A percentile compares a stretch with the other conserved stretches of the same genome.
Evolutionary conservation across 2,329 filamentous ascomycete species (phyloP).

Genomic region (Emergomyces orientalis): DNA sequence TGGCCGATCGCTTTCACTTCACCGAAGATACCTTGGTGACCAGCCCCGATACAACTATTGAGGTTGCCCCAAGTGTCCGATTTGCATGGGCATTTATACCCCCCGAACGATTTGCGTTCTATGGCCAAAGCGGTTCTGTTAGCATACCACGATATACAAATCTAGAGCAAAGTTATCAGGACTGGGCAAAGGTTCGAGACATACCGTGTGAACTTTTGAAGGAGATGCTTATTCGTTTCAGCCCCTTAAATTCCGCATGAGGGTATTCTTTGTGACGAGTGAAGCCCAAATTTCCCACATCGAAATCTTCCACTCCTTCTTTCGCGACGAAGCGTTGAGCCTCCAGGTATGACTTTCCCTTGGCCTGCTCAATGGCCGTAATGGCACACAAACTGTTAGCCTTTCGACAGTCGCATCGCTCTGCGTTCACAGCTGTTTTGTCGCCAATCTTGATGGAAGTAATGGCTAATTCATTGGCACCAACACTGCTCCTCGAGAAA

Average conservation of each 20-base stretch:
- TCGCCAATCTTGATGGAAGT: conserved; percentile 1
- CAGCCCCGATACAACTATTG: neutral
- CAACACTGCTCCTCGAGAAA: neutral
- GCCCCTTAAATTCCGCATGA: neutral
- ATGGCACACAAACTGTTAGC: neutral
- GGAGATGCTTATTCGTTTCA: conserved; percentile 4
- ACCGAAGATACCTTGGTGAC: conserved; percentile 4
- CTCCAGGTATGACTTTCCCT: neutral
- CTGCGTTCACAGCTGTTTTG: conserved; percentile 1
- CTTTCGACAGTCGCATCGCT: conserved; percentile 6
- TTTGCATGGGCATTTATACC: conserved; percentile 3
- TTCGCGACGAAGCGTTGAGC: conserved; percentile 3
- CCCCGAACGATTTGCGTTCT: conserved; percentile 4
- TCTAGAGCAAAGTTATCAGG: neutral
- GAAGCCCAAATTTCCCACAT: neutral
- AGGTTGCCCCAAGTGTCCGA: neutral
- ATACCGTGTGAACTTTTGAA: neutral
- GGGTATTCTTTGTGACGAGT: conserved; percentile 2
- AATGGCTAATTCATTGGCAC: neutral
- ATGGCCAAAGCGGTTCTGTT: neutral
- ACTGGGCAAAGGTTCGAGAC: neutral
- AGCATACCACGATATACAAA: neutral
- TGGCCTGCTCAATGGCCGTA: conserved; percentile 1
- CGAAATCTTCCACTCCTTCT: neutral
- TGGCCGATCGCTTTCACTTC: conserved; percentile 4